These are phyloP conservation scores for Plasmodium sp. DNA, from an alignment of 169 alveolate genomes.

Conservation along the genomic window DNA sequence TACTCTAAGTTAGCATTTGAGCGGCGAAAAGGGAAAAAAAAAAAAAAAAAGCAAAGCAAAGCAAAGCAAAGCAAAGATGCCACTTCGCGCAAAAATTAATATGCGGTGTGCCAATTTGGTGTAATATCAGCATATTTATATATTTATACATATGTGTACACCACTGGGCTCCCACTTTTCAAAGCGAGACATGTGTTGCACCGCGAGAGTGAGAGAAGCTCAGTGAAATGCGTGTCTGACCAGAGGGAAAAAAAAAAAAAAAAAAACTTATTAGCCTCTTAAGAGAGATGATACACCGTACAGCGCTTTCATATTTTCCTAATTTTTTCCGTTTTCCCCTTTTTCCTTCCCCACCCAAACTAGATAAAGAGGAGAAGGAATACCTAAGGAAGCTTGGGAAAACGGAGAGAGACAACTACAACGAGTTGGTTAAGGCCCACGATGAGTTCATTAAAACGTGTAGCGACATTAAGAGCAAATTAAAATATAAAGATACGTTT, in stretches of 20 bases:
- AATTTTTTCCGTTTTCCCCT: neutral
- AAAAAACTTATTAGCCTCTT: neutral
- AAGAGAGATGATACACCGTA: neutral
- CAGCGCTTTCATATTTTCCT: neutral
- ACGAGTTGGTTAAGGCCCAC: constrained; percentile 53
- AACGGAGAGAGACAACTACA: constrained; percentile 40
- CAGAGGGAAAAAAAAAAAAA: neutral
- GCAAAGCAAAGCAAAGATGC: neutral
- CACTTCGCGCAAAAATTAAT: neutral
- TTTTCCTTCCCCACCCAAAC: neutral
- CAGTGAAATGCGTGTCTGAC: neutral
- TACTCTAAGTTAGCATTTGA: constrained; percentile 37
- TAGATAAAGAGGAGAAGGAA: constrained; percentile 62
- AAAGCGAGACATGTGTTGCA: neutral
- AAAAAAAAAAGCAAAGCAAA: neutral
- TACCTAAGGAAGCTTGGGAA: constrained; percentile 40
- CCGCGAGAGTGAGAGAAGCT: neutral
- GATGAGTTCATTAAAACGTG: constrained; percentile 35
- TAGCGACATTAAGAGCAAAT: constrained; percentile 65
- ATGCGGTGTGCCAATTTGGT: neutral
- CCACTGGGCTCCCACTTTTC: neutral
- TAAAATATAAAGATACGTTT: constrained; percentile 71
- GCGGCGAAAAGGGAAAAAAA: neutral
- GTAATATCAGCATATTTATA: neutral
- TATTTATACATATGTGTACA: neutral